A percentile compares a stretch with the other conserved stretches of the same genome.
Evolutionary conservation across 73 alveolate genomes (phyloP).

Genomic region (Diophrys appendiculata): DNA sequence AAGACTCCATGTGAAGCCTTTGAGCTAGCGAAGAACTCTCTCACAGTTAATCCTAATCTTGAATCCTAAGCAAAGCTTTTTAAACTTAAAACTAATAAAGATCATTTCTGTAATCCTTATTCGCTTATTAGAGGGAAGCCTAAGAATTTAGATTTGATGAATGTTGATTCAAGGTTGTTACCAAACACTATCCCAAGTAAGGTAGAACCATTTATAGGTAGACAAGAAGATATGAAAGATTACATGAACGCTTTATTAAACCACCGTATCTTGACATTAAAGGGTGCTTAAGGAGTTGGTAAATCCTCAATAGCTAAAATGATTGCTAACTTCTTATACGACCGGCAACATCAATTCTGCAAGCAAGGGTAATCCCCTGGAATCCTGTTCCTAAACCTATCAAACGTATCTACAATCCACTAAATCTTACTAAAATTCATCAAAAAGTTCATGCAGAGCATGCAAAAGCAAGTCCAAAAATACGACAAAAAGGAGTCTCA

Average conservation of each 20-base stretch:
- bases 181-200: constrained; percentile 4
- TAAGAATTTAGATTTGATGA: background rate
- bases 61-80: constrained; percentile 28
- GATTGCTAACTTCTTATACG: constrained; percentile 14
- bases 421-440: constrained; percentile 10
- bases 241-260: background rate
- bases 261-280: constrained; percentile 5
- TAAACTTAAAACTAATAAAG: constrained; percentile 11
- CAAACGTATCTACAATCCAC: constrained; percentile 14
- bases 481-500: constrained; percentile 16
- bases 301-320: constrained; percentile 27
- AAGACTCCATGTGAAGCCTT: constrained; percentile 42
- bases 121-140: background rate
- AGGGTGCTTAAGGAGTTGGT: constrained; percentile 37
- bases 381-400: constrained; percentile 10
- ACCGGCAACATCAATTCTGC: background rate
- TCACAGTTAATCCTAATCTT: constrained; percentile 10
- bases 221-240: constrained; percentile 24
- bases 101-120: constrained; percentile 17
- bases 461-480: background rate
- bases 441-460: background rate
- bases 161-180: background rate
- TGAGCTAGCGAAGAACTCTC: constrained; percentile 20
- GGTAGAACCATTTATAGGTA: constrained; percentile 19
- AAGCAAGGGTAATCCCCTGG: constrained; percentile 15